Base-by-base conservation (phyloP, 2,329 filamentous ascomycete species). In the Claviceps purpurea region DNA sequence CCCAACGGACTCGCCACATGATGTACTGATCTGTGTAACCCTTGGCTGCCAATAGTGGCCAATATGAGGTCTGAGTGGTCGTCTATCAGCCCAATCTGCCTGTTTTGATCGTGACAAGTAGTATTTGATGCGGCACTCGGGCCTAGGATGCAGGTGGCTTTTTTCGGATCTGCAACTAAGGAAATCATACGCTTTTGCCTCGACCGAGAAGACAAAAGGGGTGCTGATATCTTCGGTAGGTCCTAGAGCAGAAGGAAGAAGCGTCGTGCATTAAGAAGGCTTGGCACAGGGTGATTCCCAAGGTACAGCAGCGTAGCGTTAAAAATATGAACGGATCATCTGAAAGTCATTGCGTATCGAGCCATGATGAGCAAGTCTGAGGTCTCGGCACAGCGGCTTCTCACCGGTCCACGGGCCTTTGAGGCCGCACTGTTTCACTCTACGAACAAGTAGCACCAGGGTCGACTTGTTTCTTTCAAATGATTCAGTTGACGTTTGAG, bases 1-100 rank as follows among this genome's bases (percentile, higher is more conserved):
- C 24, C 47, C 38, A 48, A 26, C 22, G 30, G 41, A 34, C 10
- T 44, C 47, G 50, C 47, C 52, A 56, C 52, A 50, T 50, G 52
- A 38, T 50, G n/a, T 46, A 52, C 44, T 55, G 40, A 52, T 52
- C 49, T 34, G 57, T 57, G 54, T 55, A 55, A 57, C 56, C 52
- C 39, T 39, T 45, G 39, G 50, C 37, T 46, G 47, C 47, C 50
- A 43, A 47, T 50, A 53, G 51, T 47, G 20, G 44, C 45, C 49
- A 48, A 30, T 30, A 45, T 48, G 44, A 41, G n/a, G 37, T 53
- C 20, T 26, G 41, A 13, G 42, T 49, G 18, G 46, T 50, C 38
- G 38, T 37, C 45, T 24, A 47, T 47, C 44, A 24, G 40, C 22
- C 30, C 41, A 47, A 47, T 34, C n/a, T 39, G 22, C 30, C 18